Percentiles rank a stretch among this genome's conserved stretches.
Conservation (phyloP, 2,329 filamentous ascomycete genomes). For the Tolypocladium ovalisporum region DNA sequence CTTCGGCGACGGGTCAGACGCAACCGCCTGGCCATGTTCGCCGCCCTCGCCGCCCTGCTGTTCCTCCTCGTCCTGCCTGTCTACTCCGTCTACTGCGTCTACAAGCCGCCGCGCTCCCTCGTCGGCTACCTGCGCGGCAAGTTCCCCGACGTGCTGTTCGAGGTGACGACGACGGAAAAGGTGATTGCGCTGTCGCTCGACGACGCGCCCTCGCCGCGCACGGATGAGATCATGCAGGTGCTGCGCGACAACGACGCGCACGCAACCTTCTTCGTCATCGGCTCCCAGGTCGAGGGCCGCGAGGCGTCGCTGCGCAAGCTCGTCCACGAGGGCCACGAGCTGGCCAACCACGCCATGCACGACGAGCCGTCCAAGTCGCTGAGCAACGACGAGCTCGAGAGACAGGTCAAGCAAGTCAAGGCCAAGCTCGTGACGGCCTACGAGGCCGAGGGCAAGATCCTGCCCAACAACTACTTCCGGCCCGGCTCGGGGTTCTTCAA, state of each 20-base stretch:
- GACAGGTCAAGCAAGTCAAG: conserved; percentile 57
- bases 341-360: conserved; percentile 83
- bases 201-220: conserved; percentile 69
- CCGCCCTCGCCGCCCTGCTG: conserved; percentile 26
- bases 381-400: conserved; percentile 43
- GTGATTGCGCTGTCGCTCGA: conserved; percentile 78
- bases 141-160: conserved; percentile 74
- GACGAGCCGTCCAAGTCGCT: conserved; percentile 66
- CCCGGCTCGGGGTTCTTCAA: conserved; percentile 82
- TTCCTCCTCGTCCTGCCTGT: conserved; percentile 25
- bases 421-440: conserved; percentile 47
- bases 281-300: conserved; percentile 54
- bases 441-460: conserved; percentile 26
- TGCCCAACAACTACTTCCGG: conserved; percentile 59
- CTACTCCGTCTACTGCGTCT: conserved; percentile 55
- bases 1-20: conserved; percentile 46
- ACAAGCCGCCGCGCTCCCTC: conserved; percentile 66
- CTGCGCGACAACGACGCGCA: conserved; percentile 55
- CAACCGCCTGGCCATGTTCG: conserved; percentile 45
- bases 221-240: conserved; percentile 56
- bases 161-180: conserved; percentile 46
- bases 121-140: conserved; percentile 59
- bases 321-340: conserved; percentile 53
- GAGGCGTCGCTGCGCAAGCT: conserved; percentile 45
- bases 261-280: conserved; percentile 86